Conservation (phyloP, 179 eudicot species). For the Vitellaria paradoxa region DNA sequence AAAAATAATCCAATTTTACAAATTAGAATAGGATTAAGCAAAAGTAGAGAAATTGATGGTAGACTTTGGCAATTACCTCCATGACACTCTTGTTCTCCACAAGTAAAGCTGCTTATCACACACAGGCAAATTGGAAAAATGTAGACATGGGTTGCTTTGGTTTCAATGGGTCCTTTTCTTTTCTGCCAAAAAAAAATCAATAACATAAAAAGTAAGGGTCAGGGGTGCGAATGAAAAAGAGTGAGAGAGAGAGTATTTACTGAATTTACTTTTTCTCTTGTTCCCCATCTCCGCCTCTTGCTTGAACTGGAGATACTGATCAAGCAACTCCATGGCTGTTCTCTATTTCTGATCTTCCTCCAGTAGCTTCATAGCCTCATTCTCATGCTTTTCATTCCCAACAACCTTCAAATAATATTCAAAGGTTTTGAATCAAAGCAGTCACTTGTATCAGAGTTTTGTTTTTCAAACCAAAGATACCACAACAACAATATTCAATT, state of each 20-base stretch:
- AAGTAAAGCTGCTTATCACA: slow-evolving; percentile 49
- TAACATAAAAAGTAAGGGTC: too few species aligned
- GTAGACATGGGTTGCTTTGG: slow-evolving; percentile 36
- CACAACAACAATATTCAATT: too few species aligned
- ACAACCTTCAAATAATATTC: slow-evolving; percentile 78
- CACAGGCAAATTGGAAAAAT: slow-evolving; percentile 16
- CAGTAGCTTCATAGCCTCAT: slow-evolving; percentile 76
- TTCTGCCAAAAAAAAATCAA: slow-evolving; percentile 36
- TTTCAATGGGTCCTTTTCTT: slow-evolving; percentile 67
- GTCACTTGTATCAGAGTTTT: too few species aligned
- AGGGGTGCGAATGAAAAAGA: too few species aligned
- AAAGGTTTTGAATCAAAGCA: too few species aligned
- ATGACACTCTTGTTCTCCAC: too few species aligned
- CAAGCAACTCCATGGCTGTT: slow-evolving; percentile 46
- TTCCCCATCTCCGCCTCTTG: slow-evolving; percentile 22
- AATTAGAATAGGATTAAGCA: too few species aligned
- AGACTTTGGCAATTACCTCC: too few species aligned
- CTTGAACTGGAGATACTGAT: too few species aligned
- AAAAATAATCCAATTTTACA: neutral
- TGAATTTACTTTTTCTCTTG: too few species aligned
- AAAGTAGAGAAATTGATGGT: neutral
- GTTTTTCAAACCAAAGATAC: too few species aligned
- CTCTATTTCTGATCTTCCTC: slow-evolving; percentile 20
- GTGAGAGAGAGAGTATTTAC: slow-evolving; percentile 14
- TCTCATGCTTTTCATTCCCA: slow-evolving; percentile 75